Evolutionary conservation across 1,284 basidiomycete species (phyloP), one percentile per base, ranked within the genome.

Genomic region (Inonotus hispidus): DNA sequence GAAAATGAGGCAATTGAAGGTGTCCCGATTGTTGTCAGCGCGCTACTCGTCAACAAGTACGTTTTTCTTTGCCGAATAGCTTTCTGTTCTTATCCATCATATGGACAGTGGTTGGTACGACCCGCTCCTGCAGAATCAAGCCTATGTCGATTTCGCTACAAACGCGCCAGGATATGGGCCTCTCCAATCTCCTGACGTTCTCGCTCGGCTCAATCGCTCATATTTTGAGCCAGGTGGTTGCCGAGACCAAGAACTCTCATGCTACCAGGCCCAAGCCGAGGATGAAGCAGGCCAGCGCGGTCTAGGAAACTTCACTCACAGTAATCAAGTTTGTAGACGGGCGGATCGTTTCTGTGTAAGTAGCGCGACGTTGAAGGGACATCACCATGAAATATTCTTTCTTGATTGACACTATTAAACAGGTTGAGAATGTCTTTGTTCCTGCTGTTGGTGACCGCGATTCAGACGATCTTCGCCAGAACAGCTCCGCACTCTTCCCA

Each of bases 81-180:
- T 14, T 6, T 19, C 13, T 35, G 39, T 41, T 52, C 11, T 43
- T 1, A 27, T 1, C 32, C 32, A 16, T 7, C 16, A 14, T 11
- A 14, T 41, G 1, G 62, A 3, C 60, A 87, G 85, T 64, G 84
- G 84, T 37, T 85, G 85, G 85, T 83, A 77, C 59, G 85, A 88
- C 65, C 83, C 85, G 0, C 73, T 85, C 25, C 74, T 86, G 47
- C 85, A 87, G 65, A 80, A 82, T 66, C 68, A 83, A 64, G 80
- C 85, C 5, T 87, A 82, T 62, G 75, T 87, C 60, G 75, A 76
- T 47, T 88, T 86, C 62, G 82, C 83, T 0, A 79, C 77, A 0
- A 68, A 83, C 46, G 85, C 85, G 0, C 85, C 85, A 2, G 83
- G 84, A 19, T 87, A 87, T 63, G 84, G 85, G 7, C 84, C 77